Conservation (phyloP, 306 rosid genomes). For the Cicer pinnatifidum region DNA sequence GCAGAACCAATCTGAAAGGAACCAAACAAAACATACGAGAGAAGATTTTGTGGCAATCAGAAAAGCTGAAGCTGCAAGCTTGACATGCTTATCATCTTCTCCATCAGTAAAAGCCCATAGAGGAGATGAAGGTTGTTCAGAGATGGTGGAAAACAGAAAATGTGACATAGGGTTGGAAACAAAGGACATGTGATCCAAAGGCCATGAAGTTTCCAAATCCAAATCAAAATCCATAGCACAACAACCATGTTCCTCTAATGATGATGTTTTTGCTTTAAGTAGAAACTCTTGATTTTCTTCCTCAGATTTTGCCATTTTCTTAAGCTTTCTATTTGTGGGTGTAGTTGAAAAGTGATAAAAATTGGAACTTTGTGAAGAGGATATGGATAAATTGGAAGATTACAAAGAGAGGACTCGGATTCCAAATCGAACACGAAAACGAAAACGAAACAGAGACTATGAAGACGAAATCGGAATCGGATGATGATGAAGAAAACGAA, state of each 20-base stretch:
- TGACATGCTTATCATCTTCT: slow-evolving; percentile 47
- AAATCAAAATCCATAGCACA: slow-evolving; percentile 78
- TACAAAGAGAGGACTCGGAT: slow-evolving; percentile 6
- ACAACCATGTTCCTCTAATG: slow-evolving; percentile 15
- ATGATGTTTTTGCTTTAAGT: slow-evolving; percentile 48
- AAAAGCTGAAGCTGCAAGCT: slow-evolving; percentile 48
- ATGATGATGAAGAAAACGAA: no score
- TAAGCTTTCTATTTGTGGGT: neutral
- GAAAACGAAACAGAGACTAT: no score
- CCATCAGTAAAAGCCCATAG: slow-evolving; percentile 68
- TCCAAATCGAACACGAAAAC: no score
- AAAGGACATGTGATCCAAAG: slow-evolving; percentile 72
- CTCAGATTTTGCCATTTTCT: slow-evolving; percentile 66
- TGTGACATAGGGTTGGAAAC: slow-evolving; percentile 70
- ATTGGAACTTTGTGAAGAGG: slow-evolving; percentile 34
- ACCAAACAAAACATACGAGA: slow-evolving; percentile 58
- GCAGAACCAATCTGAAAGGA: slow-evolving; percentile 13
- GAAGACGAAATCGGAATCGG: no score
- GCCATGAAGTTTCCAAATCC: slow-evolving; percentile 72
- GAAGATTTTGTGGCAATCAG: slow-evolving; percentile 51
- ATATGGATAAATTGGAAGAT: slow-evolving; percentile 37
- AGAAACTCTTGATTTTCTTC: slow-evolving; percentile 50
- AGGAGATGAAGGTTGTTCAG: slow-evolving; percentile 73
- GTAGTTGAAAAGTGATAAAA: slow-evolving; percentile 18
- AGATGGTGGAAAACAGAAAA: slow-evolving; percentile 47